Percentiles rank a stretch among this genome's conserved stretches.
Conservation (phyloP, 345 rosid genomes). For the Corymbia maculata region DNA sequence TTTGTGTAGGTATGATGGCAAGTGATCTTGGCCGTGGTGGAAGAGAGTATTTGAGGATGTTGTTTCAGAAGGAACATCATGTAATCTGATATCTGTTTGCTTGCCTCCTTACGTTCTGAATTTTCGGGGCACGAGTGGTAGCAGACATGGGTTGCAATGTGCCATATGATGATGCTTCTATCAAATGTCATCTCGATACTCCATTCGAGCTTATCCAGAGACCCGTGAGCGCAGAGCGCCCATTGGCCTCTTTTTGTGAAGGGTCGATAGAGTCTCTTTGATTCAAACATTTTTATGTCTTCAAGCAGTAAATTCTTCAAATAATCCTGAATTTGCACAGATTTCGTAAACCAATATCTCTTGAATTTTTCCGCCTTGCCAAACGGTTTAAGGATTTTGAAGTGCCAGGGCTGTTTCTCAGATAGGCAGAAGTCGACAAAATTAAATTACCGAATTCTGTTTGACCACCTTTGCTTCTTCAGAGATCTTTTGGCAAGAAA, state of each 20-base stretch:
- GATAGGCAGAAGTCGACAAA: neutral
- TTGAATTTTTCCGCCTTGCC: neutral
- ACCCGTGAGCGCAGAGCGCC: neutral
- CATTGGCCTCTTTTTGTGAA: constrained; percentile 3
- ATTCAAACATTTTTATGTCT: neutral
- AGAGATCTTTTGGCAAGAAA: neutral
- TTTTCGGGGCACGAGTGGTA: neutral
- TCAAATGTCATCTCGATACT: constrained; percentile 5
- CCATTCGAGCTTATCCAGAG: neutral
- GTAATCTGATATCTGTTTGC: constrained; percentile 6
- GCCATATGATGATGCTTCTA: constrained; percentile 13
- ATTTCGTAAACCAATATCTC: neutral
- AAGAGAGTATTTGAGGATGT: neutral
- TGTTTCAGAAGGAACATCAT: neutral
- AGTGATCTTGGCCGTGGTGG: neutral
- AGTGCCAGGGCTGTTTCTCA: neutral
- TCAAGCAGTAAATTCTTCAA: neutral
- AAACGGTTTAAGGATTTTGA: neutral
- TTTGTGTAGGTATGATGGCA: neutral
- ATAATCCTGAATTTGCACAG: neutral
- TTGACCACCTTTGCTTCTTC: neutral
- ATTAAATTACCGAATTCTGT: neutral
- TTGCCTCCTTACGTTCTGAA: neutral
- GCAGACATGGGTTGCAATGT: constrained; percentile 10
- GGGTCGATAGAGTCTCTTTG: neutral